These are phyloP conservation scores for Colletotrichum sp. DNA, from an alignment of 2,329 filamentous ascomycete species.

Conservation along the genomic window DNA sequence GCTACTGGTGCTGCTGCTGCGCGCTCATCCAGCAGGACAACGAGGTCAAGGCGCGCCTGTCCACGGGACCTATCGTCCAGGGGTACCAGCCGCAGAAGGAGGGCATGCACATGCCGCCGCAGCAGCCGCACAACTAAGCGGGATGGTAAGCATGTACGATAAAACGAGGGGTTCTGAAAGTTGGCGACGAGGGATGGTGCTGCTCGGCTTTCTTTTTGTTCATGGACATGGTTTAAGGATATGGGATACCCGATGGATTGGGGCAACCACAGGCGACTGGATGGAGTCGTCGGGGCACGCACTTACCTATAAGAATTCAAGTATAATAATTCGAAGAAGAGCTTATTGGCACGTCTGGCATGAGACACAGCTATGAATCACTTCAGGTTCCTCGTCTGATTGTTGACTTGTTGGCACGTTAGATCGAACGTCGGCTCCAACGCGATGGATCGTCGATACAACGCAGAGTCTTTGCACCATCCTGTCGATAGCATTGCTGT, in stretches of 20 bases:
- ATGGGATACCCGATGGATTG: constrained; percentile 8
- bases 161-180: neutral
- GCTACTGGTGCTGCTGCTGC: constrained; percentile 63
- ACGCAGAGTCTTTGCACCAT: neutral
- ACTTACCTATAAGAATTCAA: neutral
- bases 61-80: constrained; percentile 29
- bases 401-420: neutral
- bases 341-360: neutral
- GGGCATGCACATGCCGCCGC: constrained; percentile 40
- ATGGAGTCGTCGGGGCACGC: neutral
- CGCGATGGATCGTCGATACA: neutral
- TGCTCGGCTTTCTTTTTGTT: neutral
- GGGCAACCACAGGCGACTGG: neutral
- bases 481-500: neutral
- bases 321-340: neutral
- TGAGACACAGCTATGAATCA: neutral
- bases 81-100: constrained; percentile 41
- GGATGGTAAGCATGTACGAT: too few relatives aligned
- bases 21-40: constrained; percentile 63
- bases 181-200: neutral
- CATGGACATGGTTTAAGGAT: neutral
- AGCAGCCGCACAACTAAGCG: neutral
- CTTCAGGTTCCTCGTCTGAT: neutral
- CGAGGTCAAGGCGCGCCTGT: constrained; percentile 44
- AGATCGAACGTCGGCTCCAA: neutral